Base-by-base conservation (phyloP, 495 filamentous ascomycete species). In the Neurospora sp. region DNA sequence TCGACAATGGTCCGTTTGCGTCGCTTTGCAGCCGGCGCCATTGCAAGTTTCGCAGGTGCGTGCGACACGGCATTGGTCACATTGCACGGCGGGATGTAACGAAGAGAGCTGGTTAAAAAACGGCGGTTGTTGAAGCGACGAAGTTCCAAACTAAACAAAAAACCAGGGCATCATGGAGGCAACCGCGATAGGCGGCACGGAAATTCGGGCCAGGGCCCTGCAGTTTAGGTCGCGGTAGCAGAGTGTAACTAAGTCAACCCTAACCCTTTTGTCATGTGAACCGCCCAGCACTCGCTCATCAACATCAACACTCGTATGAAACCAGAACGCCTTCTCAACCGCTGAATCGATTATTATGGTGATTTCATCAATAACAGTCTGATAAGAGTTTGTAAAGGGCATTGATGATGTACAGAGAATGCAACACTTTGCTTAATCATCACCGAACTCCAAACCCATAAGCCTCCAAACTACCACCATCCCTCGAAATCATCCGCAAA, bases 401-500 rank as follows among this genome's bases (percentile, higher is more conserved):
- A 65, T 2, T 18, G 7, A 4, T 59, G 18, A 6, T 37, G 27
- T 14, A 37, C 22, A 65, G 12, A 35, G 53, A 61, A 14, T 65
- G 27, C 53, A 27, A 9, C 53, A 65, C 1, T 65, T 3, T 31
- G 31, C 6, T 27, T 27, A 35, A 59, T 7, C 22, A 65, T 37
- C 53, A 14, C 53, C 6, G 5, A 65, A 61, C 53, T 31, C 22
- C 53, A 61, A 7, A 18, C 14, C 14, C 53, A 61, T 31, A 35
- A 0, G 14, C 53, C 14, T 65, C 31, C 53, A 31, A 65, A 37
- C 53, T 65, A 65, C 95, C 96, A 65, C 95, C 96, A 98, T 0
- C 89, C 90, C 69, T 85, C 81, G 79, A 97, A 97, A 70, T 92
- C 92, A 71, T 91, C 89, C 0, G 86, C 90, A 82, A 97, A 93